Percentiles rank a stretch among this genome's conserved stretches.
phyloP scores from a whole-genome alignment of 2,329 filamentous ascomycete species.

The Aspergillus brunneoviolaceus region DNA sequence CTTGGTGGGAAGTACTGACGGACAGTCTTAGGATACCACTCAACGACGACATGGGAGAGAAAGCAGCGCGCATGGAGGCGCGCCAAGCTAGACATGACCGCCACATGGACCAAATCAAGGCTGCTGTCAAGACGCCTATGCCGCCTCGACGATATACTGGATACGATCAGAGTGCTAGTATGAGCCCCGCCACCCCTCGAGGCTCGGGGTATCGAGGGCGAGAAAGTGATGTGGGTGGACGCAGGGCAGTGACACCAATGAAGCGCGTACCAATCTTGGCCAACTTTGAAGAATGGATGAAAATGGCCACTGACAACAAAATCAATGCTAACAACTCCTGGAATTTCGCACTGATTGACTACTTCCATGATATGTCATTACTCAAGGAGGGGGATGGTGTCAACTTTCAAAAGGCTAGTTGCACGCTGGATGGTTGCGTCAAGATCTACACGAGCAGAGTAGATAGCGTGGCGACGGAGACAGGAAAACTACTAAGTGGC shows the following conservation, averaged over 20 bases:
- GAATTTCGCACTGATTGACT: conserved; percentile 99
- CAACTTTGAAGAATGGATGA: conserved; percentile 99
- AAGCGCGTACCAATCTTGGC: conserved; percentile 93
- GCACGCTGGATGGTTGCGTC: conserved; percentile 94
- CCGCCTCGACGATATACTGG: conserved; percentile 40
- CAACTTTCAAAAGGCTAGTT: conserved; percentile 98
- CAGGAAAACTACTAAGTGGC: conserved; percentile 89
- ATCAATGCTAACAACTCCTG: conserved; percentile 98
- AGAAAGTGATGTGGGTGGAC: conserved; percentile 58
- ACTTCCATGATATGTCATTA: conserved; percentile 98
- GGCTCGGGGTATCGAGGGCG: conserved; percentile 36
- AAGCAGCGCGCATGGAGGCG: conserved; percentile 80
- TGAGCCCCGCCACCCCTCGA: conserved; percentile 53
- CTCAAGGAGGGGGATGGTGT: conserved; percentile 94
- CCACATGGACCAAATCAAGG: conserved; percentile 88
- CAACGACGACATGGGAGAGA: conserved; percentile 93
- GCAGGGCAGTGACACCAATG: conserved; percentile 83
- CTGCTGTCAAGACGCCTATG: conserved; percentile 57
- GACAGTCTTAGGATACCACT: conserved; percentile 71
- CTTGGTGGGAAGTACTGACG: conserved; percentile 11
- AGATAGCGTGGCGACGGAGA: conserved; percentile 96
- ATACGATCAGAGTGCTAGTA: conserved; percentile 38
- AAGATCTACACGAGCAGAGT: conserved; percentile 99
- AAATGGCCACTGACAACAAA: conserved; percentile 99
- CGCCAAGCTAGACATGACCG: conserved; percentile 85